Evolutionary conservation across 139 green algal genomes (phyloP).

Genomic region (Closterium sp.): DNA sequence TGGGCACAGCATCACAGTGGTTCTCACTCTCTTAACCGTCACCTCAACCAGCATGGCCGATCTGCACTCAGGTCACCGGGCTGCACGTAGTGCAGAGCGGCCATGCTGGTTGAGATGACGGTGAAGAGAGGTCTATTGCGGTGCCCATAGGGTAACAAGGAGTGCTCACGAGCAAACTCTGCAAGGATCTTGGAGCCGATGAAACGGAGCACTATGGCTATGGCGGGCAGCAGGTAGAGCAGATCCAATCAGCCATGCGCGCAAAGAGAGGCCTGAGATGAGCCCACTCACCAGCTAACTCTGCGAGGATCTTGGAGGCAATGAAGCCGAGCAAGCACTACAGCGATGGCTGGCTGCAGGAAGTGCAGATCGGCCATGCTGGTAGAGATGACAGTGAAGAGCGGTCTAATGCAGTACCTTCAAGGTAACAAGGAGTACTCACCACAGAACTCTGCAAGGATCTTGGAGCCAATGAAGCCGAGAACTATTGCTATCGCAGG

Average conservation of each 20-base stretch:
- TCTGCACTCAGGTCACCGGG: no score
- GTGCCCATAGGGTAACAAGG: no score
- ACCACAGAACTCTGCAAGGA: slow-evolving; percentile 55
- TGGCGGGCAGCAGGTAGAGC: not conserved
- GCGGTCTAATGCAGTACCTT: no score
- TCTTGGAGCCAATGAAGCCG: slow-evolving; percentile 59
- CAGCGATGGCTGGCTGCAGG: slow-evolving; percentile 55
- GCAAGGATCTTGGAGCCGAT: not conserved
- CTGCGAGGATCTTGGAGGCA: slow-evolving; percentile 57
- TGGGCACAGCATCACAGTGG: no score
- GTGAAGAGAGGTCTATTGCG: slow-evolving; percentile 52
- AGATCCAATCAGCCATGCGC: slow-evolving; percentile 14
- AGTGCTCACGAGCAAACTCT: not conserved
- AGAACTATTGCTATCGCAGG: slow-evolving; percentile 54
- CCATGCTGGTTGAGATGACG: slow-evolving; percentile 47
- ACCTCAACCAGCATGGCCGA: no score
- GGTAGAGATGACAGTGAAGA: slow-evolving; percentile 50
- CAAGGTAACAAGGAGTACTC: no score
- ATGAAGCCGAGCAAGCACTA: slow-evolving; percentile 57
- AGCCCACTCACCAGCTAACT: slow-evolving; percentile 49
- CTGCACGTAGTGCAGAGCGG: slow-evolving; percentile 51
- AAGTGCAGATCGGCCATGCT: slow-evolving; percentile 53
- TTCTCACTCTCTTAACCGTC: no score
- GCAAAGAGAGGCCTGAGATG: no score
- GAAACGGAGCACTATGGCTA: not conserved